Base-by-base conservation (phyloP, 768 basidiomycete species). In the Hygrophoropsis aurantiaca region DNA sequence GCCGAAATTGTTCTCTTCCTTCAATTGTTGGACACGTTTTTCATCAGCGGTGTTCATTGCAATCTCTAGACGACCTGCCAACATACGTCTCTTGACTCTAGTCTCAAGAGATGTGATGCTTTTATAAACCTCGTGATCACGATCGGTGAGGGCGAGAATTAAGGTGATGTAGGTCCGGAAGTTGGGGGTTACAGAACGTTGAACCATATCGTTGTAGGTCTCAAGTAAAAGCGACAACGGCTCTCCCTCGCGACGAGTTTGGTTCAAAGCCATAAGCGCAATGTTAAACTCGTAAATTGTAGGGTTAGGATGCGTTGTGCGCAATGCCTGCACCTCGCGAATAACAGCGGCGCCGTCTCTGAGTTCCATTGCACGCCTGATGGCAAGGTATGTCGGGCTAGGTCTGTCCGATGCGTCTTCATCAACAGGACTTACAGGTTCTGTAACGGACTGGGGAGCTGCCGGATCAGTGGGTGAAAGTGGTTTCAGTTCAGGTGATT, bases 191-290 rank as follows among this genome's bases (percentile, higher is more conserved):
- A 93, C 61, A 15, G 79, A 77, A 24, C 68, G 73, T 21, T 74
- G 67, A 47, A 92, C 67, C 75, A 94, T 81, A 40, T 80, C 72
- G 52, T 89, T 79, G 69, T 94, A 94, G 2, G 82, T 74, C 40
- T 82, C 78, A 44, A 87, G 62, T 30, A 91, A 66, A 34, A 75
- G 59, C 0, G 73, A 64, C 24, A 90, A 72, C 5, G 82, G 79
- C 51, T 79, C 78, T 7, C 82, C 82, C 9, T 59, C 46, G 15
- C 46, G 36, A 54, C 84, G 74, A 42, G 75, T 68, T 25, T 64
- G 58, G 30, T 71, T 56, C 3, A 92, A 64, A 0, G 79, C 81
- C 1, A 72, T 59, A 18, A 93, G 65, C 5, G 82, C 82, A 26
- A 71, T 61, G 56, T 90, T 90, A 69, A 82, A 90, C 18, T 83